Evolutionary conservation across 176 grass and related monocot genomes (phyloP).

Genomic region (Themeda triandra): DNA sequence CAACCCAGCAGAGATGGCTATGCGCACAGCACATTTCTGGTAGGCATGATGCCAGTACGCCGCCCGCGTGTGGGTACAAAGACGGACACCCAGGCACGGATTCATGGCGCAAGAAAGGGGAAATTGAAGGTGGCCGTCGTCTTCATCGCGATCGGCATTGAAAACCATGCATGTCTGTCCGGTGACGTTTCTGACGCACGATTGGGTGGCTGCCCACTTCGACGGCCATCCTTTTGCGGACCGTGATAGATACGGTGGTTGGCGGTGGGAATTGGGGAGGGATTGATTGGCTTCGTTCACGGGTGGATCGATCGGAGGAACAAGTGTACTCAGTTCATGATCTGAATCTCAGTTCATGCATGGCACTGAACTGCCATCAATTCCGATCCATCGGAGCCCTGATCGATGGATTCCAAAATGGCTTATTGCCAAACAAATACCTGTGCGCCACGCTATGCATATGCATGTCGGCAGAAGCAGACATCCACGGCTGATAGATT

Average conservation of each 20-base stretch:
- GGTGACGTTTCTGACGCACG: not conserved
- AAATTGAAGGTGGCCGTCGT: not conserved
- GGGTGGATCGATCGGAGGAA: not conserved
- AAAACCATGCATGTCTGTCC: not conserved
- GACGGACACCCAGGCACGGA: not conserved
- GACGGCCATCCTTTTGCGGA: not conserved
- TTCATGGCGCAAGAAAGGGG: not conserved
- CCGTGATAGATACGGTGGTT: conserved; percentile 35
- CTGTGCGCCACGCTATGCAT: not conserved
- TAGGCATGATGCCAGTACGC: not conserved
- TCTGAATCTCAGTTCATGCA: not conserved
- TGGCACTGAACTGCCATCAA: not conserved
- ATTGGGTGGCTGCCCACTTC: conserved; percentile 8
- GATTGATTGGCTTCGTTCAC: conserved; percentile 19
- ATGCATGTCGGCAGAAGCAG: not conserved
- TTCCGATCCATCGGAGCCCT: not conserved
- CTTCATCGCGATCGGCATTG: not conserved
- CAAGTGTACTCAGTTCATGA: not conserved
- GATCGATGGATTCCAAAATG: not conserved
- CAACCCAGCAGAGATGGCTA: too few species aligned
- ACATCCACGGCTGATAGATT: not conserved
- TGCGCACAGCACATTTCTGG: not conserved
- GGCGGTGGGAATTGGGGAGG: conserved; percentile 4
- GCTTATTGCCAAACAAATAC: not conserved
- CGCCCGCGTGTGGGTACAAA: not conserved